Conservation (phyloP, 1,284 basidiomycete species). For the Moniliella sp. region DNA sequence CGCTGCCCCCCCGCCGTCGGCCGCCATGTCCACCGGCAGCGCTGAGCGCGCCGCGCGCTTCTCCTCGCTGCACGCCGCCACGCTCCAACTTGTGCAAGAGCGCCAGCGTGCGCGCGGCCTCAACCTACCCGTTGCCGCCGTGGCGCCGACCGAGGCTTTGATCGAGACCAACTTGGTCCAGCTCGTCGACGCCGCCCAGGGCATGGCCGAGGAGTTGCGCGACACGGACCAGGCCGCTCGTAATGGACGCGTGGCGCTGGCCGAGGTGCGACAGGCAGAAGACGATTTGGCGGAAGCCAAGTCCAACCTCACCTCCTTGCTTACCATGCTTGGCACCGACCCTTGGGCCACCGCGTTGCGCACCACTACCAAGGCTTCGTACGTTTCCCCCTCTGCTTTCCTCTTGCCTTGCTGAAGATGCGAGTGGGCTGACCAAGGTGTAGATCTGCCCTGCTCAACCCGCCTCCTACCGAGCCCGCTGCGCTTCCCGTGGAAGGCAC, state of each 20-base stretch:
- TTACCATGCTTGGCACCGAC: constrained; percentile 1
- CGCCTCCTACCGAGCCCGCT: too few relatives aligned
- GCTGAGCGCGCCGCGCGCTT: too few relatives aligned
- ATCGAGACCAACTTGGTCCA: constrained; percentile 1
- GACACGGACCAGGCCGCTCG: background rate
- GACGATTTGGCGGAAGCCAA: background rate
- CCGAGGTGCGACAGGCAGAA: constrained; percentile 1
- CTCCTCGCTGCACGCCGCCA: background rate
- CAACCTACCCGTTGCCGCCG: background rate
- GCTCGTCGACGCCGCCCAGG: constrained; percentile 1
- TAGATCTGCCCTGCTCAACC: too few relatives aligned
- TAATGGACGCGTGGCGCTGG: background rate
- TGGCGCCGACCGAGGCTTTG: background rate
- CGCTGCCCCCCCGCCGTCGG: too few relatives aligned
- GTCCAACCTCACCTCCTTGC: background rate
- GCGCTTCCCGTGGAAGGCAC: too few relatives aligned
- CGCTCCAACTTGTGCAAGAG: constrained; percentile 1
- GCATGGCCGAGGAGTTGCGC: background rate
- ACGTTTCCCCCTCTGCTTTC: too few relatives aligned
- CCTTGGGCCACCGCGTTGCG: background rate
- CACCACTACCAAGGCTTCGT: background rate
- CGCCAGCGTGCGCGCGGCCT: constrained; percentile 1
- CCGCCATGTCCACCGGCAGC: too few relatives aligned
- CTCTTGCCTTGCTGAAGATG: too few relatives aligned
- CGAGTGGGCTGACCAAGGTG: too few relatives aligned